Percentiles rank a stretch among this genome's conserved stretches.
Evolutionary conservation across 1,139 yeast genomes (phyloP).

Genomic region (Geotrichum europaeum): DNA sequence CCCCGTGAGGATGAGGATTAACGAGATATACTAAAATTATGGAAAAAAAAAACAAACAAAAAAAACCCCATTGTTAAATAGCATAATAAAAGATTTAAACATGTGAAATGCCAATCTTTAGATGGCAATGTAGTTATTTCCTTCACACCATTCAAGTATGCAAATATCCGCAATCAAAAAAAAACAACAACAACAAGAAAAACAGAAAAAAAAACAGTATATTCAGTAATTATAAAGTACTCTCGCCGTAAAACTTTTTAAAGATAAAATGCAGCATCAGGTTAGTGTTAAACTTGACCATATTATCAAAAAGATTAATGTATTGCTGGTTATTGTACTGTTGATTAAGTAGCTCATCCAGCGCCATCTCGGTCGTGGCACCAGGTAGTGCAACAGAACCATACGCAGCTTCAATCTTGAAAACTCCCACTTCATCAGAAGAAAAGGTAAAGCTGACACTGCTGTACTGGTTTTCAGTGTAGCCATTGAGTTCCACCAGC

Average conservation of each 20-base stretch:
- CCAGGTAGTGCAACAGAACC: slow-evolving; percentile 46
- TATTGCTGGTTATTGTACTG: slow-evolving; percentile 51
- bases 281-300: slow-evolving; percentile 61
- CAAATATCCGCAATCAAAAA: not conserved
- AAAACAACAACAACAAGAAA: no score
- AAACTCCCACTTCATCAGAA: slow-evolving; percentile 67
- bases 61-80: not conserved
- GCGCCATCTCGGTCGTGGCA: slow-evolving; percentile 47
- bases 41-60: not conserved
- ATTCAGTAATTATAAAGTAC: not conserved
- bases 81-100: no score
- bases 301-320: slow-evolving; percentile 55
- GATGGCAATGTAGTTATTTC: no score
- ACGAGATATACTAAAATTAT: no score
- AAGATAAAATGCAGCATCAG: slow-evolving; percentile 62
- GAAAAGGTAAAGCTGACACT: slow-evolving; percentile 71
- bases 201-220: no score
- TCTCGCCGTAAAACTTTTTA: slow-evolving; percentile 56
- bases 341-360: slow-evolving; percentile 62
- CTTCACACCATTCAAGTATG: no score
- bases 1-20: slow-evolving; percentile 52
- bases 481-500: slow-evolving; percentile 48
- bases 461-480: slow-evolving; percentile 49
- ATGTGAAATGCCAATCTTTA: no score
- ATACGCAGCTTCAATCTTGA: slow-evolving; percentile 60